A percentile compares a stretch with the other conserved stretches of the same genome.
Evolutionary conservation across 129 eudicot genomes (phyloP).

Genomic region (Mikania micrantha): DNA sequence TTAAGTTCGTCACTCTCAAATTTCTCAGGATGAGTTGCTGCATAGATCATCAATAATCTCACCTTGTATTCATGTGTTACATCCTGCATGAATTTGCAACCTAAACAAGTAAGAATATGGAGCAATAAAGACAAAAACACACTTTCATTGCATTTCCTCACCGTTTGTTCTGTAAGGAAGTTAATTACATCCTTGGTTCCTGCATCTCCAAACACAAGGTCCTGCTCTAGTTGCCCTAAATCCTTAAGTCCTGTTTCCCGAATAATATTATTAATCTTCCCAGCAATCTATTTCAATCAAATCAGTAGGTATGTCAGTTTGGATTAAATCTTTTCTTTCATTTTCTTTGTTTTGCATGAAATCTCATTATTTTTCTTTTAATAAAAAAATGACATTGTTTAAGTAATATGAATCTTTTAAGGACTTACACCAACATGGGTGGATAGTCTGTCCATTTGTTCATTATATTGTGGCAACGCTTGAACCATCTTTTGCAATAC

Average conservation of each 20-base stretch:
- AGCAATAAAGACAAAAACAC: background rate
- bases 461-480: constrained; percentile 92
- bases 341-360: background rate
- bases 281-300: constrained; percentile 64
- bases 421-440: constrained; percentile 92
- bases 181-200: constrained; percentile 78
- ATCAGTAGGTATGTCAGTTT: background rate
- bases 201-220: constrained; percentile 96
- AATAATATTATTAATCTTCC: constrained; percentile 56
- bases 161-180: constrained; percentile 54
- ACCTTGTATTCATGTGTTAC: constrained; percentile 63
- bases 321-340: background rate
- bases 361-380: background rate
- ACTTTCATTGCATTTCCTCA: constrained; percentile 17
- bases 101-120: background rate
- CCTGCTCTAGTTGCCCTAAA: constrained; percentile 91
- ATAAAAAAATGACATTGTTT: background rate
- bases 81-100: constrained; percentile 42
- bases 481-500: constrained; percentile 91
- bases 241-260: constrained; percentile 77
- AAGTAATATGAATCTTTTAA: background rate
- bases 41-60: constrained; percentile 86
- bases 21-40: constrained; percentile 68
- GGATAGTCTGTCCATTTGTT: constrained; percentile 81
- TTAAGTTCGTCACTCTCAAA: constrained; percentile 62